Evolutionary conservation across 2,329 filamentous ascomycete genomes (phyloP).

Genomic region (Zalaria sp.): DNA sequence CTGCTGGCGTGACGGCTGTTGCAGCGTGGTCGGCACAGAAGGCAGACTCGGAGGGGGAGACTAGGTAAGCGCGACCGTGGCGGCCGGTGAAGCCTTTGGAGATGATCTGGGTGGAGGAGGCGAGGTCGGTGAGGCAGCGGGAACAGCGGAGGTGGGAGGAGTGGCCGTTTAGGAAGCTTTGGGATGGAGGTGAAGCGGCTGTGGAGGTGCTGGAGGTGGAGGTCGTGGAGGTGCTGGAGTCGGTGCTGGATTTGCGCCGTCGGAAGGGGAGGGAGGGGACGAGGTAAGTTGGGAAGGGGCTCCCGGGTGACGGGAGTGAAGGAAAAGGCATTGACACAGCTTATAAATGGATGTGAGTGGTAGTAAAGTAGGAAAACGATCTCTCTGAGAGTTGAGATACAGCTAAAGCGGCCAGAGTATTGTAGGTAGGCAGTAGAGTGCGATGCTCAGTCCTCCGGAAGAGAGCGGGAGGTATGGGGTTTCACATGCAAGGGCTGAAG

Average conservation of each 20-base stretch:
- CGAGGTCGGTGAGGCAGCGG: slow-evolving; percentile 44
- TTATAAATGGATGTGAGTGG: too few species aligned
- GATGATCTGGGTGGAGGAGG: slow-evolving; percentile 45
- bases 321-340: slow-evolving; percentile 10
- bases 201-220: slow-evolving; percentile 10
- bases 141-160: slow-evolving; percentile 44
- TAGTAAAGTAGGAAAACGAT: too few species aligned
- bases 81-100: slow-evolving; percentile 52
- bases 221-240: slow-evolving; percentile 20
- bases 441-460: too few species aligned
- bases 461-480: too few species aligned
- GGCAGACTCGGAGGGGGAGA: slow-evolving; percentile 28
- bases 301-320: slow-evolving; percentile 16
- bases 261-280: slow-evolving; percentile 35
- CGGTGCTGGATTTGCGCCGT: slow-evolving; percentile 26
- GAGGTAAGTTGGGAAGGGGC: slow-evolving; percentile 37
- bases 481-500: too few species aligned
- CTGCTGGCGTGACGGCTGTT: slow-evolving; percentile 9
- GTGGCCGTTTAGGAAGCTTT: slow-evolving; percentile 30
- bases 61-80: slow-evolving; percentile 50
- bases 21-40: slow-evolving; percentile 1
- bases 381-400: too few species aligned
- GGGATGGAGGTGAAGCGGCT: slow-evolving; percentile 8
- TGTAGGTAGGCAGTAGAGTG: too few species aligned
- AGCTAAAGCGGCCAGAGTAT: too few species aligned